A percentile compares a stretch with the other conserved stretches of the same genome.
These are phyloP conservation scores for Trichosporon sp. DNA, from an alignment of 1,284 basidiomycete genomes.

Conservation along the genomic window DNA sequence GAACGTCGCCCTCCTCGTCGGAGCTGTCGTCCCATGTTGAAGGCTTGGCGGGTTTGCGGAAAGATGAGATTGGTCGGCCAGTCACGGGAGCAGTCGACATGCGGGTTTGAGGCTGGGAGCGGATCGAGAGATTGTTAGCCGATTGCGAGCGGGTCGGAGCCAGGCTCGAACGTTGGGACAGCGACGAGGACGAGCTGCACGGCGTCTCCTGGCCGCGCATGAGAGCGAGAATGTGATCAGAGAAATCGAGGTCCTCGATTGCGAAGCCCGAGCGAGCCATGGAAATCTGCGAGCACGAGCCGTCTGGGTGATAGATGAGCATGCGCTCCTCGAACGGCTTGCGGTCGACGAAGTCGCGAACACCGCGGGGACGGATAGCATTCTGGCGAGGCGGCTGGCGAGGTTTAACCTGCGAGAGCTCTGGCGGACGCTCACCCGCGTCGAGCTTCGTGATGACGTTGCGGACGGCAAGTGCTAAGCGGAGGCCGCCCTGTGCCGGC, in stretches of 20 bases:
- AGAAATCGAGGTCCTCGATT: conserved; percentile 51
- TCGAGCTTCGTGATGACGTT: conserved; percentile 41
- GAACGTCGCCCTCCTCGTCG: conserved; percentile 28
- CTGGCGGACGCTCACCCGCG: conserved; percentile 38
- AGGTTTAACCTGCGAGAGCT: not conserved
- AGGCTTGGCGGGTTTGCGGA: conserved; percentile 27
- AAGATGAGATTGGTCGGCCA: conserved; percentile 21
- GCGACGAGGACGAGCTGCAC: conserved; percentile 19
- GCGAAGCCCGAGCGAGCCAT: conserved; percentile 51
- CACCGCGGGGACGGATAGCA: conserved; percentile 39
- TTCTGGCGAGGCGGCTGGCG: conserved; percentile 27
- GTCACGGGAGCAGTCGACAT: not conserved
- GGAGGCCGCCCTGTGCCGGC: conserved; percentile 44
- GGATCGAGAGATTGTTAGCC: not conserved
- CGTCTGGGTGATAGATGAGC: conserved; percentile 42
- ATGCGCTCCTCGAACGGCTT: conserved; percentile 52
- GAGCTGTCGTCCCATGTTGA: conserved; percentile 33
- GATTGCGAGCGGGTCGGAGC: not conserved
- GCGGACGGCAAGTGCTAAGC: conserved; percentile 40
- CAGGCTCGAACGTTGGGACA: conserved; percentile 1
- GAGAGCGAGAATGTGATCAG: conserved; percentile 44
- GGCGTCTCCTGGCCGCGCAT: conserved; percentile 38
- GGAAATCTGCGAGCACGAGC: conserved; percentile 40
- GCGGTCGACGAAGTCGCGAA: conserved; percentile 48
- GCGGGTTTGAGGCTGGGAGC: not conserved